Base-by-base conservation (phyloP, 78 protist genomes). In the Dictyostelium brefeldianum region DNA sequence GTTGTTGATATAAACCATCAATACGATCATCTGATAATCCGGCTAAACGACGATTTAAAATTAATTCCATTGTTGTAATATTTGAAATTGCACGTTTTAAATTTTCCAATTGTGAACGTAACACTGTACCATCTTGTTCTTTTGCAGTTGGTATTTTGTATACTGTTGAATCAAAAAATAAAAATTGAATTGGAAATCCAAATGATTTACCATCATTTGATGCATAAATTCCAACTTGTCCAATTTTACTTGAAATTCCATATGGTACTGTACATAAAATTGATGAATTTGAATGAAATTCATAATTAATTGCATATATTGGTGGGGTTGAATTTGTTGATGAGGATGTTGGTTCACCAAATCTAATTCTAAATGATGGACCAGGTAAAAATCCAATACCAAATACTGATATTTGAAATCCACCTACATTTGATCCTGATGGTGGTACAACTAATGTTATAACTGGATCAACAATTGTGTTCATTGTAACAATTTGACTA, bases 381-480 rank as follows among this genome's bases (percentile, higher is more conserved):
- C 89, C 89, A 15, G 95, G 78, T 51, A 46, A 81, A 54, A 91
- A 91, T 11, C 78, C 78, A 53, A 91, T 67, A 17, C 95, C 95
- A 67, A 81, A 75, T 17, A 91, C 65, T 29, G 95, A 51, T 36
- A 91, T 70, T 22, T 82, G 90, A 64, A 31, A 81, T 11, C 83
- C 89, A 25, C 95, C 95, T 36, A 17, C 11, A 43, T 70, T 81
- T 15, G 48, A 7, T 17, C 95, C 95, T 5, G 57, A 50, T 85
- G 92, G 92, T 27, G 92, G 92, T 18, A 85, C 83, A 10, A 85
- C 20, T 17, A 85, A 14, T 20, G 92, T 20, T 22, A 85, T 47
- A 18, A 54, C n/a, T 20, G 91, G 91, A 54, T 83, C 91, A 70
- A 48, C 9, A n/a, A 62, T 22, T 48, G 31, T 47, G 5, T 29